Evolutionary conservation across 2,329 filamentous ascomycete species (phyloP).

Genomic region (Corynespora cassiicola): DNA sequence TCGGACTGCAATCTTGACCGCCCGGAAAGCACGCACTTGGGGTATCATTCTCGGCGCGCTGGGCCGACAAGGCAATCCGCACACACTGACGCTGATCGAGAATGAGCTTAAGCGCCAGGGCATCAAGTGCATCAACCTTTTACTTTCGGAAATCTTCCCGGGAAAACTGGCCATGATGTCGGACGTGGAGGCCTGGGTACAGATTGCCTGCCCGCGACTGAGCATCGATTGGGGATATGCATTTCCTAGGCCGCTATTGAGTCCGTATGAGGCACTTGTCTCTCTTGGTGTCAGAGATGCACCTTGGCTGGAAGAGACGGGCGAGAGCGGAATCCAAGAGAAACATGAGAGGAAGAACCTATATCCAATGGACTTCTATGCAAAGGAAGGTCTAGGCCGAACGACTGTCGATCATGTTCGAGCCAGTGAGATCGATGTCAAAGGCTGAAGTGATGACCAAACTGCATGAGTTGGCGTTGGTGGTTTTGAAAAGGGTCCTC

Average conservation of each 20-base stretch:
- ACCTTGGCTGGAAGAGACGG: constrained; percentile 66
- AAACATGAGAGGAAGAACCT: constrained; percentile 62
- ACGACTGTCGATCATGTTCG: constrained; percentile 58
- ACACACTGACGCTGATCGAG: constrained; percentile 89
- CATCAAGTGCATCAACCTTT: constrained; percentile 81
- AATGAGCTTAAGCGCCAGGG: constrained; percentile 72
- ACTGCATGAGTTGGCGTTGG: constrained; percentile 8
- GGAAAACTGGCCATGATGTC: constrained; percentile 91
- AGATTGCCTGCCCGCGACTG: constrained; percentile 93
- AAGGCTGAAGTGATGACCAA: constrained; percentile 1
- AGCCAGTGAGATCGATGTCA: constrained; percentile 22
- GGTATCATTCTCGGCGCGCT: constrained; percentile 92
- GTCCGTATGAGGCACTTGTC: constrained; percentile 93
- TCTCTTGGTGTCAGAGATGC: constrained; percentile 81
- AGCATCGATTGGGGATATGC: constrained; percentile 99
- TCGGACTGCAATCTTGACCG: constrained; percentile 75
- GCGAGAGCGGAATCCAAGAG: constrained; percentile 25
- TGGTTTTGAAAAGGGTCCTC: not conserved
- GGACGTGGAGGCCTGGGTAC: constrained; percentile 97
- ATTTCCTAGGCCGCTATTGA: constrained; percentile 85
- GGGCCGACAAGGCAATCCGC: constrained; percentile 92
- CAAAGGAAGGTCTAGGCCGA: constrained; percentile 85
- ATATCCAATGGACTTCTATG: constrained; percentile 99
- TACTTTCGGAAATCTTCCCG: constrained; percentile 95
- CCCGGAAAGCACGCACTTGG: constrained; percentile 84